These are phyloP conservation scores for Flammula alnicola DNA, from an alignment of 1,284 basidiomycete genomes.

Conservation along the genomic window DNA sequence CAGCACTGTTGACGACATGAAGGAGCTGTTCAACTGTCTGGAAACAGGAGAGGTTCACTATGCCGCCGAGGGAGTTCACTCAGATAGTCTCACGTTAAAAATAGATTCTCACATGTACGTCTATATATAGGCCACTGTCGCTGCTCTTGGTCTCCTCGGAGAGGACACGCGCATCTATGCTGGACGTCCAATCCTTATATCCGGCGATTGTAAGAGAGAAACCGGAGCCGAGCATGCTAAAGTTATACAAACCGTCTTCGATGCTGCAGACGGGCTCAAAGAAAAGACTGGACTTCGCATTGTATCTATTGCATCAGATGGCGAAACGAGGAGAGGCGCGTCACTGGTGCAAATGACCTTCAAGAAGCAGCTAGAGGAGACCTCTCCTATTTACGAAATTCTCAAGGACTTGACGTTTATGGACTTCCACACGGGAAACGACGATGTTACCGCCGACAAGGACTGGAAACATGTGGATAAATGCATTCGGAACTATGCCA, in stretches of 20 bases:
- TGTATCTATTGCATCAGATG: conserved; percentile 35
- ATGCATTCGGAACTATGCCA: conserved; percentile 30
- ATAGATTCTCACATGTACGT: background rate
- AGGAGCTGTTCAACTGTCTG: conserved; percentile 26
- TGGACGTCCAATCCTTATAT: conserved; percentile 31
- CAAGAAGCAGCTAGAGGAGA: background rate
- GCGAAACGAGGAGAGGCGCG: conserved; percentile 24
- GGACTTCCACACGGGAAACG: conserved; percentile 34
- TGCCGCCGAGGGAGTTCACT: conserved; percentile 31
- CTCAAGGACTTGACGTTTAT: conserved; percentile 27
- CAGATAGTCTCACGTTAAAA: conserved; percentile 1
- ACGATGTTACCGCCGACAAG: conserved; percentile 38
- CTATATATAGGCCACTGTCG: conserved; percentile 30
- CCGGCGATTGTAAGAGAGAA: conserved; percentile 36
- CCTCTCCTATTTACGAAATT: conserved; percentile 3
- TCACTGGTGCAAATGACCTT: conserved; percentile 16
- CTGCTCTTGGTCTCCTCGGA: conserved; percentile 27
- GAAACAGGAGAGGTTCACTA: conserved; percentile 29
- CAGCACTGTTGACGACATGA: conserved; percentile 23
- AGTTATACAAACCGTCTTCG: conserved; percentile 27
- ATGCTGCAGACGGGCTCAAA: conserved; percentile 16
- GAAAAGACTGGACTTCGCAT: conserved; percentile 17
- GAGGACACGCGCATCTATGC: conserved; percentile 25
- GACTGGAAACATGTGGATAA: conserved; percentile 40
- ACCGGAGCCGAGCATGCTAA: conserved; percentile 26